These are phyloP conservation scores for Firmiana major DNA, from an alignment of 345 rosid species.

Conservation along the genomic window DNA sequence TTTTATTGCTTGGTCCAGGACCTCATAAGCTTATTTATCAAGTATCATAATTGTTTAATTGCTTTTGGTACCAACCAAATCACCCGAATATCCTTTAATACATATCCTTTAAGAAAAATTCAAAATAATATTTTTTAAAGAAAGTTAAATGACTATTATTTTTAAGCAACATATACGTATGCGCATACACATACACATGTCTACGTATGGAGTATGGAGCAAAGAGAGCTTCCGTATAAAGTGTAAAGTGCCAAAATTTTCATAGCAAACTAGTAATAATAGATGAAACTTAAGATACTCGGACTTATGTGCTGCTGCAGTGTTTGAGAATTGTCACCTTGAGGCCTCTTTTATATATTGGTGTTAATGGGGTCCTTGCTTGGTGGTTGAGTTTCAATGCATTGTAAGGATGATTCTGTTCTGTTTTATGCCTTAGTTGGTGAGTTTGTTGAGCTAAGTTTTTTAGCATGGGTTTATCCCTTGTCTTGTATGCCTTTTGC, in stretches of 20 bases:
- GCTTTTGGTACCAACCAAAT: not conserved
- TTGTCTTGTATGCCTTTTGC: conserved; percentile 4
- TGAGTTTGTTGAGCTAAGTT: not conserved
- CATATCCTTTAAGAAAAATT: no score
- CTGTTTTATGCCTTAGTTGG: not conserved
- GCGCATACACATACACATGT: no score
- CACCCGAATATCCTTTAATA: no score
- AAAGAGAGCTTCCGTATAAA: not conserved
- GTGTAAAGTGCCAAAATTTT: not conserved
- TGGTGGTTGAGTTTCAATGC: not conserved
- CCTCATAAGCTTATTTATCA: no score
- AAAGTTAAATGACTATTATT: no score
- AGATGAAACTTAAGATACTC: not conserved
- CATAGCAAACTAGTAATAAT: not conserved
- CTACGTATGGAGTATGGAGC: not conserved
- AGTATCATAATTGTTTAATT: no score
- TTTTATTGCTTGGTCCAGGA: no score
- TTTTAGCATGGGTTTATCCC: not conserved
- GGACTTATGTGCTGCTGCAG: no score
- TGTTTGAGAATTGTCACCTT: not conserved
- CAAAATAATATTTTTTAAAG: no score
- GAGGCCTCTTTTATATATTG: no score
- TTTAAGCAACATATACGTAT: no score
- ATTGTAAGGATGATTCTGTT: not conserved
- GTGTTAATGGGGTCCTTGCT: no score